These are phyloP conservation scores for Hippophae gyantsensis DNA, from an alignment of 306 rosid species.

Conservation along the genomic window DNA sequence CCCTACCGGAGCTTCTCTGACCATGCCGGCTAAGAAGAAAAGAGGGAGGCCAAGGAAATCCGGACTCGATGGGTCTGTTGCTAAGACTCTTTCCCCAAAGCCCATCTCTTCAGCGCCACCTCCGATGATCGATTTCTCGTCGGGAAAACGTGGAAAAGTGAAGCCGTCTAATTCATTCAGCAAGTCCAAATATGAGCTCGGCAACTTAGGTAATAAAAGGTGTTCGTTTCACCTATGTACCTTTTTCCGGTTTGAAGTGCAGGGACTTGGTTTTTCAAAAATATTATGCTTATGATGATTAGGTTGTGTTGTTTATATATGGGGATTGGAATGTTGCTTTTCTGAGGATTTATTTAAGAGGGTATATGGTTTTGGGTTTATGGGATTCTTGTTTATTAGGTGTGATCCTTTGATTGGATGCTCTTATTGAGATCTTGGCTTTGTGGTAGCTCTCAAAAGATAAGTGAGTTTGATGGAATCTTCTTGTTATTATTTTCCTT, in stretches of 20 bases:
- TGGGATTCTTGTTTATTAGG: conserved; percentile 33
- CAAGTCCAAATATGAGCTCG: conserved; percentile 66
- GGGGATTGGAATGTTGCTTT: conserved; percentile 14
- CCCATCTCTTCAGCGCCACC: conserved; percentile 88
- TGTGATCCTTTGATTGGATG: conserved; percentile 73
- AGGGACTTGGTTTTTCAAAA: not conserved
- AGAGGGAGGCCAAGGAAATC: conserved; percentile 95
- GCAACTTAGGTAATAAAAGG: conserved; percentile 60
- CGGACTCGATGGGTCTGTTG: conserved; percentile 72
- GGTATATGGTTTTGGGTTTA: conserved; percentile 10
- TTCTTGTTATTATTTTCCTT: conserved; percentile 39
- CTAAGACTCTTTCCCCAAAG: conserved; percentile 75
- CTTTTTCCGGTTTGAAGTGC: no score
- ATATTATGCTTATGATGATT: not conserved
- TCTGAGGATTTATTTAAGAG: conserved; percentile 17
- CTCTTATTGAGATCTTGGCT: conserved; percentile 32
- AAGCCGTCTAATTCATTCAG: conserved; percentile 66
- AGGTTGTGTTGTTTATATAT: conserved; percentile 1
- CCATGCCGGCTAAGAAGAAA: conserved; percentile 67
- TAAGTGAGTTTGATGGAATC: conserved; percentile 47
- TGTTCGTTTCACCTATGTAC: not conserved
- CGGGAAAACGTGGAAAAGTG: conserved; percentile 73
- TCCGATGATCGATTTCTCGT: conserved; percentile 89
- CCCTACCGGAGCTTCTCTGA: conserved; percentile 7
- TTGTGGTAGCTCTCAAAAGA: conserved; percentile 47